Evolutionary conservation across 106 monocot genomes (phyloP).

Genomic region (Platanthera zijinensis): DNA sequence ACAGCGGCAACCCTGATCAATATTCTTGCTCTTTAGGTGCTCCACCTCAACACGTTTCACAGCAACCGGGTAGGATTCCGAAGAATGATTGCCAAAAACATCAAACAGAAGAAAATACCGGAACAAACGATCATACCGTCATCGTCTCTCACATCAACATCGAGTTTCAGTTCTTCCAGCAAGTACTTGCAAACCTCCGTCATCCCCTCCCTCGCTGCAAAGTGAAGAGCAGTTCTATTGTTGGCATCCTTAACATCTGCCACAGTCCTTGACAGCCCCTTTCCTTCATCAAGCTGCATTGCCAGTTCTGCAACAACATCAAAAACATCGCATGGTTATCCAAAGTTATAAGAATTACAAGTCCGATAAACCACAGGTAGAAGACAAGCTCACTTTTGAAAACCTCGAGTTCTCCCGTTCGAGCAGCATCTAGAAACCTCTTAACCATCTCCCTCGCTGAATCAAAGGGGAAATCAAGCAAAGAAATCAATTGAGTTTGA

Average conservation of each 20-base stretch:
- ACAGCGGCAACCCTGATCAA: too few relatives aligned
- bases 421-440: conserved; percentile 75
- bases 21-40: too few relatives aligned
- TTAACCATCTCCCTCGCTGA: conserved; percentile 72
- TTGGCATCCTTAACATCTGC: conserved; percentile 87
- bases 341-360: background rate
- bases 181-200: conserved; percentile 69
- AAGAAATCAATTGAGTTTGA: background rate
- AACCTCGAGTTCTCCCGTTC: conserved; percentile 59
- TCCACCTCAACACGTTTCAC: too few relatives aligned
- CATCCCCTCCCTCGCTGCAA: conserved; percentile 86
- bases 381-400: conserved; percentile 53
- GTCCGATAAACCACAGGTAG: background rate
- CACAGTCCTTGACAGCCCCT: conserved; percentile 53
- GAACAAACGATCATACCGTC: conserved; percentile 40
- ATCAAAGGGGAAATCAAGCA: background rate
- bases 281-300: conserved; percentile 55
- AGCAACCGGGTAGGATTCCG: background rate
- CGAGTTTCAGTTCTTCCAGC: conserved; percentile 68
- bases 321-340: background rate
- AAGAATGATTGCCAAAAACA: background rate
- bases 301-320: conserved; percentile 35
- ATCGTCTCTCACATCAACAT: conserved; percentile 63
- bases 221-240: conserved; percentile 88
- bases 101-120: background rate